Evolutionary conservation across 345 rosid genomes (phyloP).

Genomic region (Toxicodendron radicans): DNA sequence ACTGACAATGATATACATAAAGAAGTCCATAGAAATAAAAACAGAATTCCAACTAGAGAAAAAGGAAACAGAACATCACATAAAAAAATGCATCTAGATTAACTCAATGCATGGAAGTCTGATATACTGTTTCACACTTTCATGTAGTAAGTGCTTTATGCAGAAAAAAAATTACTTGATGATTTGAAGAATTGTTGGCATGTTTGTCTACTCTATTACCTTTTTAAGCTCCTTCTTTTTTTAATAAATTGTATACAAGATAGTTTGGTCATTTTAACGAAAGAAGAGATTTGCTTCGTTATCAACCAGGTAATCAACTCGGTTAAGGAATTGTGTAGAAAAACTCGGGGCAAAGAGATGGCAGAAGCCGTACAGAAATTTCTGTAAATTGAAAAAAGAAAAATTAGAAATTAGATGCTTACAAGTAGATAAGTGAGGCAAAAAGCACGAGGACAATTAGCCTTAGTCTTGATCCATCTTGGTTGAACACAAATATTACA

Average conservation of each 20-base stretch:
- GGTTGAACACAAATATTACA: conserved; percentile 91
- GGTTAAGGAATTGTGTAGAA: not conserved
- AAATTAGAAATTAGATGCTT: conserved; percentile 37
- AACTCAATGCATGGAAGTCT: not conserved
- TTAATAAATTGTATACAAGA: not conserved
- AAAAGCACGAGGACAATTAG: conserved; percentile 78
- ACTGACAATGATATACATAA: not conserved
- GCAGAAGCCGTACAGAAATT: not conserved
- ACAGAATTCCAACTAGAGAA: not conserved
- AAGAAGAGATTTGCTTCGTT: not conserved
- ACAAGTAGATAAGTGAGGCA: conserved; percentile 87
- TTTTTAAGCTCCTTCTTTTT: not conserved
- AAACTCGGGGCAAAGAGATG: not conserved
- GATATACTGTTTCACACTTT: not conserved
- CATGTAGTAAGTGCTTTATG: not conserved
- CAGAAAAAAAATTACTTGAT: not conserved
- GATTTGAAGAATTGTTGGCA: not conserved
- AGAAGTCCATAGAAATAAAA: not conserved
- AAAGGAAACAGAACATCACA: not conserved
- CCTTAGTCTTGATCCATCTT: conserved; percentile 97
- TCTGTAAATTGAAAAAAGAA: not conserved
- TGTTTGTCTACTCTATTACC: not conserved
- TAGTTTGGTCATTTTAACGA: not conserved
- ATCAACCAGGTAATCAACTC: not conserved
- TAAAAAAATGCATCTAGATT: not conserved